These are phyloP conservation scores for Phytophthora tentaculata DNA, from an alignment of 352 stramenopile species.

Conservation along the genomic window DNA sequence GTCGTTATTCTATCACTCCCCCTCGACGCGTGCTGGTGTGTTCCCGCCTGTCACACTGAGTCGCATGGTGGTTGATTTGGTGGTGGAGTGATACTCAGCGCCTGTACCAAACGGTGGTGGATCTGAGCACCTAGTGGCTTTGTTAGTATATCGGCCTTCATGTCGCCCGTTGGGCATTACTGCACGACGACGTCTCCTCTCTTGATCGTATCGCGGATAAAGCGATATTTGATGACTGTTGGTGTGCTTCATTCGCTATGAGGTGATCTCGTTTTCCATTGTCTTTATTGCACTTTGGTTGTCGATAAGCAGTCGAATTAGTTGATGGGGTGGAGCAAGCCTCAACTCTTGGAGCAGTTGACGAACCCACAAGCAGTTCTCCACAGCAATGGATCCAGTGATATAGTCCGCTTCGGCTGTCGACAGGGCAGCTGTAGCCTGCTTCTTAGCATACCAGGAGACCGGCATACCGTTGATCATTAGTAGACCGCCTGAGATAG, in stretches of 20 bases:
- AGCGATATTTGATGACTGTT: not conserved
- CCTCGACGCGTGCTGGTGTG: too few species aligned
- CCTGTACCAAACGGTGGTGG: too few species aligned
- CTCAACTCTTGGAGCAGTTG: not conserved
- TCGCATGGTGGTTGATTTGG: too few species aligned
- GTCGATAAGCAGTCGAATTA: not conserved
- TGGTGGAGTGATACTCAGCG: too few species aligned
- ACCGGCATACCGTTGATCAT: not conserved
- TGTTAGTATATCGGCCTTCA: too few species aligned
- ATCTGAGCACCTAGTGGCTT: too few species aligned
- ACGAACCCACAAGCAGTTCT: not conserved
- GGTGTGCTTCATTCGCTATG: not conserved
- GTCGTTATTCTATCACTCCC: too few species aligned
- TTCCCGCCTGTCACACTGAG: too few species aligned
- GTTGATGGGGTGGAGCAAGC: not conserved
- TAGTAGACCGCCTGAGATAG: not conserved
- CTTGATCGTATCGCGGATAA: not conserved
- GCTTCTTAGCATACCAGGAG: not conserved
- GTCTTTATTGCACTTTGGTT: not conserved
- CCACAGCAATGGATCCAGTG: not conserved
- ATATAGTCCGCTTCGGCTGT: not conserved
- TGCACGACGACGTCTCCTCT: not conserved
- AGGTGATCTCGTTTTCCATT: not conserved
- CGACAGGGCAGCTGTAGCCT: not conserved
- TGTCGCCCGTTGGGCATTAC: too few species aligned